Evolutionary conservation across 2,329 filamentous ascomycete species (phyloP).

Genomic region (Xylaria sp.): DNA sequence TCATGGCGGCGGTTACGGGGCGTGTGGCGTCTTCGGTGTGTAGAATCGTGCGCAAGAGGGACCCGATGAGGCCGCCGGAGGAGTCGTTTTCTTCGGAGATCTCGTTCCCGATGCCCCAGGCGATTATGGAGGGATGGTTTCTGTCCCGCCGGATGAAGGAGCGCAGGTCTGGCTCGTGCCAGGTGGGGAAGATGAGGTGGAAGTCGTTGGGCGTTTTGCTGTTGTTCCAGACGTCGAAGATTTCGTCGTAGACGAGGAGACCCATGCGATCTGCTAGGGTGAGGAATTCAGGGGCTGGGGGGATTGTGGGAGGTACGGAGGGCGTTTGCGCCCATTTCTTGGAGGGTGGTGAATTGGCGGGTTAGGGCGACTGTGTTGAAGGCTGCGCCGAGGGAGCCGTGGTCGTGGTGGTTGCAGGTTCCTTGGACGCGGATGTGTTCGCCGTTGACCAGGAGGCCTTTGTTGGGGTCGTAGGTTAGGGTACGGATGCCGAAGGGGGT

Average conservation of each 20-base stretch:
- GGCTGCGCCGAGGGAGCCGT: conserved; percentile 45
- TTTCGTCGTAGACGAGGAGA: conserved; percentile 48
- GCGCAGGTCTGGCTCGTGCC: conserved; percentile 49
- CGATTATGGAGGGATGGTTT: conserved; percentile 49
- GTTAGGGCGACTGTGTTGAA: conserved; percentile 44
- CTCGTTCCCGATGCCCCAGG: conserved; percentile 52
- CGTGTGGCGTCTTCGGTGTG: conserved; percentile 45
- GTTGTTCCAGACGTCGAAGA: conserved; percentile 48
- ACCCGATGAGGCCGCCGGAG: conserved; percentile 22
- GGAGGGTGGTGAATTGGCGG: conserved; percentile 44
- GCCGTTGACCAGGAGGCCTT: conserved; percentile 44
- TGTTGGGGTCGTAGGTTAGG: conserved; percentile 36
- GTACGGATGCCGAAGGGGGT: conserved; percentile 47
- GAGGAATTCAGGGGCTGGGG: conserved; percentile 44
- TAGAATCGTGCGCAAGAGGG: conserved; percentile 38
- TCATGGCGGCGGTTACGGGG: conserved; percentile 42
- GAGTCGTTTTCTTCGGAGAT: conserved; percentile 40
- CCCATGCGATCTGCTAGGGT: conserved; percentile 46
- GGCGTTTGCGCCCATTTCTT: conserved; percentile 46
- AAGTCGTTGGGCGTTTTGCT: conserved; percentile 45
- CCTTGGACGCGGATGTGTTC: conserved; percentile 41
- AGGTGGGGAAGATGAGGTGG: conserved; percentile 47
- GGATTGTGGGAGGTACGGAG: conserved; percentile 50
- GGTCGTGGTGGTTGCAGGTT: conserved; percentile 47
- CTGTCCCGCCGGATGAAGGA: conserved; percentile 48